A percentile compares a stretch with the other conserved stretches of the same genome.
These are phyloP conservation scores for Apiospora marii DNA, from an alignment of 2,329 filamentous ascomycete genomes.

Conservation along the genomic window DNA sequence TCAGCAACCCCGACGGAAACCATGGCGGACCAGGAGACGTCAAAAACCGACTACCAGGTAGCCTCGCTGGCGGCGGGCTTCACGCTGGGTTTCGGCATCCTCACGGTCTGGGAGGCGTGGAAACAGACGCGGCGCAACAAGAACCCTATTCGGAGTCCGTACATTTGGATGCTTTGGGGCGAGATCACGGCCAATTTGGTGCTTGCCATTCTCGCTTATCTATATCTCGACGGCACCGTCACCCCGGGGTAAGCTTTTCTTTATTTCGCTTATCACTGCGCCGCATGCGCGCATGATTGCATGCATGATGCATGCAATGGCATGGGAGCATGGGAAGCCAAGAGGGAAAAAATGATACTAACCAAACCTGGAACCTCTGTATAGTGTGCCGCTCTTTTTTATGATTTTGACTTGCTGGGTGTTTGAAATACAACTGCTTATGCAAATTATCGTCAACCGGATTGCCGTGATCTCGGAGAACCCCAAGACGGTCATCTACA, in stretches of 20 bases:
- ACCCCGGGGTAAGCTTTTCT: background rate
- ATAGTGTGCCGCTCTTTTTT: background rate
- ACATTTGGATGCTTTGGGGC: conserved; percentile 26
- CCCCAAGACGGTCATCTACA: conserved; percentile 40
- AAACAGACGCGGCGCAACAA: conserved; percentile 21
- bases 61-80: conserved; percentile 23
- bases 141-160: conserved; percentile 16
- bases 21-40: background rate
- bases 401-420: conserved; percentile 40
- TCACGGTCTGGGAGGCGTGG: conserved; percentile 21
- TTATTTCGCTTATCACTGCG: background rate
- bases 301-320: background rate
- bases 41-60: conserved; percentile 29
- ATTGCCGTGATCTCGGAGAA: conserved; percentile 53
- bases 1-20: background rate
- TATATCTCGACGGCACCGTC: conserved; percentile 20
- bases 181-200: conserved; percentile 26
- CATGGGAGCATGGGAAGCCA: background rate
- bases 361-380: background rate
- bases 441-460: conserved; percentile 61
- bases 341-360: background rate
- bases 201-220: conserved; percentile 18
- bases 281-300: background rate
- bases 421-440: conserved; percentile 53
- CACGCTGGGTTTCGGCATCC: conserved; percentile 22